phyloP scores from a whole-genome alignment of 768 basidiomycete species.

The Tylopilus sp. region DNA sequence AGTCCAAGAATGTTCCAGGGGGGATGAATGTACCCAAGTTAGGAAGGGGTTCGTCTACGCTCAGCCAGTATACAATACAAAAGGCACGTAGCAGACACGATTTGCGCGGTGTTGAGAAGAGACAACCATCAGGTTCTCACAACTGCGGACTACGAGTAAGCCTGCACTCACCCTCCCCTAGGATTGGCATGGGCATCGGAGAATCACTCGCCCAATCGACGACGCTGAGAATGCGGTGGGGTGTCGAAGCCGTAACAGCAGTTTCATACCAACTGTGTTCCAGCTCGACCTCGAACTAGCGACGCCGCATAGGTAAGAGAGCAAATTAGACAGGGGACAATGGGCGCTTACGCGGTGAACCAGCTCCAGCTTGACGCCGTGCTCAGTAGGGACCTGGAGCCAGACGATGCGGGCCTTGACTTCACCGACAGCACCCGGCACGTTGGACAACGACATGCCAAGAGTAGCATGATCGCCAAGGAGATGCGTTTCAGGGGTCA shows the following conservation, averaged over 20 bases:
- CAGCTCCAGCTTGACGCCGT: constrained; percentile 62
- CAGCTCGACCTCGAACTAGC: constrained; percentile 88
- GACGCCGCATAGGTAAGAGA: background rate
- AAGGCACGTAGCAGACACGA: background rate
- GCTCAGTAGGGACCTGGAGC: constrained; percentile 70
- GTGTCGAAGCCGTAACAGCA: constrained; percentile 67
- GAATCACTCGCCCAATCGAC: constrained; percentile 95
- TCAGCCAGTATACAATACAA: background rate
- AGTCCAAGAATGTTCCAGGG: constrained; percentile 18
- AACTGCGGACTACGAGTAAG: background rate
- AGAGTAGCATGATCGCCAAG: constrained; percentile 43
- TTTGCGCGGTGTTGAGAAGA: background rate
- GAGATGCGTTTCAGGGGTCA: constrained; percentile 40
- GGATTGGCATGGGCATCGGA: constrained; percentile 34
- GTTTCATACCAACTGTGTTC: constrained; percentile 96
- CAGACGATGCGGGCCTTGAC: constrained; percentile 81
- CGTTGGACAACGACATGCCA: constrained; percentile 34
- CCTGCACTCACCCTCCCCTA: constrained; percentile 15
- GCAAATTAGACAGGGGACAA: background rate
- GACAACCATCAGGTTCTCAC: constrained; percentile 5
- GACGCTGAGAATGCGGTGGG: constrained; percentile 80
- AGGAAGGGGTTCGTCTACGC: constrained; percentile 19
- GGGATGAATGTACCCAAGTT: constrained; percentile 25
- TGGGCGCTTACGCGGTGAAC: constrained; percentile 46
- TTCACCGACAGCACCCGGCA: constrained; percentile 75